These are phyloP conservation scores for Talaromyces sp. DNA, from an alignment of 2,329 filamentous ascomycete species.

Conservation along the genomic window DNA sequence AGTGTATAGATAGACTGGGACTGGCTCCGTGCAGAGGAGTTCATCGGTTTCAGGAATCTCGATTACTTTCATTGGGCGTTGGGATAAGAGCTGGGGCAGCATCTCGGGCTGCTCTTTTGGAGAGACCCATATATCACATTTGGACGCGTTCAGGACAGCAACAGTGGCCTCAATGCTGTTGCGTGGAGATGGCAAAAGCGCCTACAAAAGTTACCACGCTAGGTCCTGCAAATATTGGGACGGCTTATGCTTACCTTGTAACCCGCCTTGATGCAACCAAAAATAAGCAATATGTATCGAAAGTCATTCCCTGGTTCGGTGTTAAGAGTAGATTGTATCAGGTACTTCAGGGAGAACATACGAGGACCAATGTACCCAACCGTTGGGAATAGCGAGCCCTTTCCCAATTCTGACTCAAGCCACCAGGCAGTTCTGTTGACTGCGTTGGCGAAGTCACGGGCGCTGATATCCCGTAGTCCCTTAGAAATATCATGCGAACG, in stretches of 20 bases:
- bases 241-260: neutral
- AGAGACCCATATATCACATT: too few species aligned
- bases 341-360: too few species aligned
- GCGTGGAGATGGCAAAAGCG: neutral
- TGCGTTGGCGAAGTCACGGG: neutral
- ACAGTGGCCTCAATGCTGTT: neutral
- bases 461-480: neutral
- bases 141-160: too few species aligned
- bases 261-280: neutral
- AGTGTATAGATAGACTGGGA: neutral
- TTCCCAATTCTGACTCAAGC: neutral
- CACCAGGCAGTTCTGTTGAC: neutral
- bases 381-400: too few species aligned
- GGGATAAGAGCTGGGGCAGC: too few species aligned
- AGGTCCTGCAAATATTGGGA: too few species aligned
- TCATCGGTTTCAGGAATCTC: neutral
- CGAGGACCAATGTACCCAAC: too few species aligned
- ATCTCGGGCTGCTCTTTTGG: too few species aligned
- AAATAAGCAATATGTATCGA: neutral
- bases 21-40: neutral
- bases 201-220: neutral
- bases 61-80: neutral
- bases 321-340: too few species aligned
- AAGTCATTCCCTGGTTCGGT: too few species aligned
- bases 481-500: neutral